Conservation (phyloP, 1,284 basidiomycete genomes). For the Phylloporus sp. region DNA sequence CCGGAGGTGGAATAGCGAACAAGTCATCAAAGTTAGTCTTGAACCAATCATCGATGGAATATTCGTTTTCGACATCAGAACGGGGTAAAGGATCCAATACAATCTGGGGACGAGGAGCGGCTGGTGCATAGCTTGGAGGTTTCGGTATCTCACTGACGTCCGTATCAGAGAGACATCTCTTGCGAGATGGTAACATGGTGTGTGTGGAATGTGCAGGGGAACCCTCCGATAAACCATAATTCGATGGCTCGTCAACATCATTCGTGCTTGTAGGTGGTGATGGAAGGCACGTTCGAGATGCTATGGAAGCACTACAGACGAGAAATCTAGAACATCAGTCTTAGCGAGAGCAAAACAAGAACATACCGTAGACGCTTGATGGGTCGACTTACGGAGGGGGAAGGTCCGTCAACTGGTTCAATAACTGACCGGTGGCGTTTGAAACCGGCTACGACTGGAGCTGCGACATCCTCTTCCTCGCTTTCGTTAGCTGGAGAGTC, state of each 20-base stretch:
- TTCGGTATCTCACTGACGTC: conserved; percentile 24
- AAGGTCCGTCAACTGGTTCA: background rate
- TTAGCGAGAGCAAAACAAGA: background rate
- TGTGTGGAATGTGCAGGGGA: background rate
- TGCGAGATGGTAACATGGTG: conserved; percentile 16
- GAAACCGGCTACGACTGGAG: conserved; percentile 22
- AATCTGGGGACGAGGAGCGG: conserved; percentile 23
- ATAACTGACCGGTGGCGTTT: conserved; percentile 26
- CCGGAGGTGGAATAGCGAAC: conserved; percentile 33
- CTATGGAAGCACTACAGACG: conserved; percentile 5
- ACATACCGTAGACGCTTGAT: conserved; percentile 35
- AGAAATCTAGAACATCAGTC: background rate
- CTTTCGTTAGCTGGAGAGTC: conserved; percentile 11
- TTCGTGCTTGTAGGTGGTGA: conserved; percentile 27
- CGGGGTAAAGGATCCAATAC: conserved; percentile 35
- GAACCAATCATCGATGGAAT: conserved; percentile 36
- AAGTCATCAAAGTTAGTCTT: conserved; percentile 23
- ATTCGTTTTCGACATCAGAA: conserved; percentile 15
- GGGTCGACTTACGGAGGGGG: background rate
- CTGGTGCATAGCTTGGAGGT: conserved; percentile 22
- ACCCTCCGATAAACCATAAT: background rate
- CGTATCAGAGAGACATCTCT: conserved; percentile 40
- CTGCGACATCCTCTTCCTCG: conserved; percentile 13
- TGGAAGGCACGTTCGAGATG: conserved; percentile 12
- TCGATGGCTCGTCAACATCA: conserved; percentile 3